These are phyloP conservation scores for Aureobasidium sp. DNA, from an alignment of 2,329 filamentous ascomycete genomes.

Conservation along the genomic window DNA sequence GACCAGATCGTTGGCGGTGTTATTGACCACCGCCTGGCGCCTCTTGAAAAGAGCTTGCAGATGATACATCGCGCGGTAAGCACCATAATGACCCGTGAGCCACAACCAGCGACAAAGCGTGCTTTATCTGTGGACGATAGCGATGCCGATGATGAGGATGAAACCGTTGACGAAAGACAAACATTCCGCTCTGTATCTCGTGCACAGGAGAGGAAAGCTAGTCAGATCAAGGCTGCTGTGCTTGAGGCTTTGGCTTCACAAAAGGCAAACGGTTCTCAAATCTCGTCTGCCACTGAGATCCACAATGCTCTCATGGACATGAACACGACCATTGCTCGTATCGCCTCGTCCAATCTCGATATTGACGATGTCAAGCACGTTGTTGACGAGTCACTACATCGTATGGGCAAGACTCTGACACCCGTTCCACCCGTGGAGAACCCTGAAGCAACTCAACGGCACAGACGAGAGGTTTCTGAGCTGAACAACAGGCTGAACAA, in stretches of 20 bases:
- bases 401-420: conserved; percentile 22
- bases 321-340: conserved; percentile 39
- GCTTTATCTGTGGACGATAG: conserved; percentile 55
- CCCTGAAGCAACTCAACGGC: conserved; percentile 22
- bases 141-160: conserved; percentile 72
- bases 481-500: conserved; percentile 26
- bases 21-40: conserved; percentile 66
- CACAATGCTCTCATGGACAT: conserved; percentile 40
- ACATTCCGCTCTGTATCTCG: conserved; percentile 66
- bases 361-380: conserved; percentile 34
- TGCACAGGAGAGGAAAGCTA: conserved; percentile 65
- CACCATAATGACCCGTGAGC: conserved; percentile 17
- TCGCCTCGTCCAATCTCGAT: conserved; percentile 36
- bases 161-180: conserved; percentile 51
- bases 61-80: conserved; percentile 50
- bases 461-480: conserved; percentile 23
- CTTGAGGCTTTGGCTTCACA: conserved; percentile 54
- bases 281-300: conserved; percentile 27
- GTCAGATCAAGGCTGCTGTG: conserved; percentile 58
- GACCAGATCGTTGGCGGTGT: conserved; percentile 75
- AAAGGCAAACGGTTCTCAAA: not conserved
- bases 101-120: conserved; percentile 27
- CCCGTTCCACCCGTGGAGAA: conserved; percentile 19
- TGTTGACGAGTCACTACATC: conserved; percentile 27
- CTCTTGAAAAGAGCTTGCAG: conserved; percentile 70